Evolutionary conservation across 208 protist species (phyloP).

Genomic region (Wallacemonas sp.): DNA sequence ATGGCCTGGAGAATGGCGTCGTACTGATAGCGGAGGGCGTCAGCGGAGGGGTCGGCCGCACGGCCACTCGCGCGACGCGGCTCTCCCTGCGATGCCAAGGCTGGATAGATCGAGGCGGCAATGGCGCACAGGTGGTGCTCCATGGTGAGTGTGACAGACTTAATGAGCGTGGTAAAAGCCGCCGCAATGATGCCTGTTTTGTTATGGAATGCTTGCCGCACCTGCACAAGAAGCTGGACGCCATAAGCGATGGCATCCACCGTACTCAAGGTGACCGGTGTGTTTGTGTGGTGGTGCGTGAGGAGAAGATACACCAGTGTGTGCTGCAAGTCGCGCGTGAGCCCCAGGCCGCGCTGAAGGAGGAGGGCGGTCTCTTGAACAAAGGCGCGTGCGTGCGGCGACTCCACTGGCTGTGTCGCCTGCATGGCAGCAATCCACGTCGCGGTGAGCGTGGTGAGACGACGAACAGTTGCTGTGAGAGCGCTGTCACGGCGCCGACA

Average conservation of each 20-base stretch:
- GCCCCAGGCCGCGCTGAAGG: conserved; percentile 57
- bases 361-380: conserved; percentile 41
- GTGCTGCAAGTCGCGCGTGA: conserved; percentile 55
- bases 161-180: conserved; percentile 54
- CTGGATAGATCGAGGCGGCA: conserved; percentile 19
- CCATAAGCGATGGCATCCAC: conserved; percentile 70
- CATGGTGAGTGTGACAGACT: conserved; percentile 71
- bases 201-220: conserved; percentile 79
- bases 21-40: conserved; percentile 38
- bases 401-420: conserved; percentile 24
- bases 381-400: conserved; percentile 29
- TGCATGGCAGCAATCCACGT: conserved; percentile 53
- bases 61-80: not conserved
- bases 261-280: conserved; percentile 39
- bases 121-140: conserved; percentile 68
- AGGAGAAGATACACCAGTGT: conserved; percentile 63
- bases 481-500: conserved; percentile 17
- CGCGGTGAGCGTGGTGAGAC: conserved; percentile 31
- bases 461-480: conserved; percentile 17
- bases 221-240: conserved; percentile 88
- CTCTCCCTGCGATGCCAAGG: not conserved
- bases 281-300: conserved; percentile 61
- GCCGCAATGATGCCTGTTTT: conserved; percentile 77
- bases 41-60: not conserved
- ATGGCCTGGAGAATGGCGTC: conserved; percentile 58